Base-by-base conservation (phyloP, 345 rosid genomes). In the Aurinia saxatilis region DNA sequence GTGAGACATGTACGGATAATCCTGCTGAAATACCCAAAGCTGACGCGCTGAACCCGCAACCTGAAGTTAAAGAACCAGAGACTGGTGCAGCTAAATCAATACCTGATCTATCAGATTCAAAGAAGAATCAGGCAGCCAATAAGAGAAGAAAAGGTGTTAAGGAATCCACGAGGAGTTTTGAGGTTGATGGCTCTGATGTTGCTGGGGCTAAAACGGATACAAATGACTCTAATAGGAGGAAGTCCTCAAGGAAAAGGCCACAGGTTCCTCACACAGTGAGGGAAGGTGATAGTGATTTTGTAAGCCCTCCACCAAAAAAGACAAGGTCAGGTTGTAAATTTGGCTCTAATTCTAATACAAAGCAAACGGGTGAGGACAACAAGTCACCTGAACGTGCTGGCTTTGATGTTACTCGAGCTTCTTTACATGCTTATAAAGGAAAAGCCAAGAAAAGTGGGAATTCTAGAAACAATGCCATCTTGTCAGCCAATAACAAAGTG, bases 191-290 rank as follows among this genome's bases (percentile, higher is more conserved):
- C 56, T 67, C 56, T 53, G 67, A 42, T 65, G 79, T 67, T 37
- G 31, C 21, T 57, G 75, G 67, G 23, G 68, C 10, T 30, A 53
- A 70, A 75, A 54, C 21, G 37, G 52, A 8, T 40, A 27, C 23
- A 8, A 39, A 57, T 57, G 78, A 64, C 66, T 40, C 62, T 67
- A 53, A 46, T 10, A 31, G 47, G 36, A 77, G 84, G 58, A 79
- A 76, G 73, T 79, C 92, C 36, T 57, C 74, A 18, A 78, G 88
- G 77, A 73, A 51, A 38, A 84, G 79, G 76, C 82, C 74, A 39
- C 70, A 65, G 14, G 67, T 76, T 41, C 67, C 69, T 45, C 65
- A 51, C 56, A 17, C 51, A 29, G 79, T 81, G 62, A 53, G 56
- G 5, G 31, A 59, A 51, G 17, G 50, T 31, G 57, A 52, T 67